Conservation (phyloP, 2,329 filamentous ascomycete species). For the Pseudogymnoascus sp. region DNA sequence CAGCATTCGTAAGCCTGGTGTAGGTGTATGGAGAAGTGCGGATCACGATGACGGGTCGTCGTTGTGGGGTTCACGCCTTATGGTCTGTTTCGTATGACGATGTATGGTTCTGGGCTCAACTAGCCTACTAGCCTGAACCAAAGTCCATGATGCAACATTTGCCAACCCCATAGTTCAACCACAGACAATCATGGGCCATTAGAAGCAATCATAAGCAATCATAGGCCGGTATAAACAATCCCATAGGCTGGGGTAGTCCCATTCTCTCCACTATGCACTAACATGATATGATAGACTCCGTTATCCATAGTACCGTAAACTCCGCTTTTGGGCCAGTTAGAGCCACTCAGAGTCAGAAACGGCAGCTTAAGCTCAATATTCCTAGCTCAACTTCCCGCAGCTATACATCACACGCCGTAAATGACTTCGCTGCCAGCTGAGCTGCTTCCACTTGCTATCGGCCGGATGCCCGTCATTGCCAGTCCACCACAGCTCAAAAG, state of each 20-base stretch:
- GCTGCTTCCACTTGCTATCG: background rate
- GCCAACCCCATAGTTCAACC: conserved; percentile 5
- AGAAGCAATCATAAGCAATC: background rate
- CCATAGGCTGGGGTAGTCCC: conserved; percentile 4
- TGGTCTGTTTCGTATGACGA: background rate
- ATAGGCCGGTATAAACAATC: background rate
- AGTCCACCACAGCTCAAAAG: background rate
- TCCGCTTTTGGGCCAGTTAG: background rate
- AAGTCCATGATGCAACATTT: conserved; percentile 8
- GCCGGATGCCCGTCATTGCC: conserved; percentile 1
- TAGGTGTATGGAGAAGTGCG: background rate
- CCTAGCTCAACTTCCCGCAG: background rate
- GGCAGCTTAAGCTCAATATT: conserved; percentile 4
- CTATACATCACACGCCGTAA: background rate
- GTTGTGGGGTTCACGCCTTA: background rate
- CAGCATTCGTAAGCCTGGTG: background rate
- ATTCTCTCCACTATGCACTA: conserved; percentile 6
- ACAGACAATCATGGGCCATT: background rate
- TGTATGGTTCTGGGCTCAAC: background rate
- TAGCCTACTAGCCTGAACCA: background rate
- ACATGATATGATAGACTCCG: conserved; percentile 6
- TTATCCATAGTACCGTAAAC: background rate
- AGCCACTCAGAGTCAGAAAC: background rate
- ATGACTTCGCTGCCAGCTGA: background rate
- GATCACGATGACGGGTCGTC: conserved; percentile 3